Conservation (phyloP, 495 filamentous ascomycete species). For the Jackrogersella multiformis region DNA sequence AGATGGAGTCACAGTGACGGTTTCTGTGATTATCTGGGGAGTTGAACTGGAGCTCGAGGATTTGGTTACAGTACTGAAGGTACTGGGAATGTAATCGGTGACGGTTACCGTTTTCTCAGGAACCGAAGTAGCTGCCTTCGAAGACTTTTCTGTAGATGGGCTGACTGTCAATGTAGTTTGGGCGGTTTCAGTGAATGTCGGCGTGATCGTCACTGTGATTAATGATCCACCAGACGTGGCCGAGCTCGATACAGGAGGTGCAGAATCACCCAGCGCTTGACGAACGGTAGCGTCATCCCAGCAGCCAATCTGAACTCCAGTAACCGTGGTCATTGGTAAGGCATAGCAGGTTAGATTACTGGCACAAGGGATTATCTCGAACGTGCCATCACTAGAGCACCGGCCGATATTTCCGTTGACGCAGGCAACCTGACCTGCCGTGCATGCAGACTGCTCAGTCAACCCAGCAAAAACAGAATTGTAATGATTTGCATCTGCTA, state of each 20-base stretch:
- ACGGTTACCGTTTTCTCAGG: conserved; percentile 31
- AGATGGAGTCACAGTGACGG: conserved; percentile 34
- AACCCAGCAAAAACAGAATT: conserved; percentile 52
- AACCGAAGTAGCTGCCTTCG: not conserved
- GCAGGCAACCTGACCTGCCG: conserved; percentile 52
- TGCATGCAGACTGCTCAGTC: conserved; percentile 50
- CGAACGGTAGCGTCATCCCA: conserved; percentile 40
- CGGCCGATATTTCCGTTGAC: conserved; percentile 48
- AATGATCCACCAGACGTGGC: not conserved
- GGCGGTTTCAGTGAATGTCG: conserved; percentile 31
- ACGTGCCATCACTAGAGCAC: conserved; percentile 45
- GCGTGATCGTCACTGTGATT: conserved; percentile 28
- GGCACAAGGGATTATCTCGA: conserved; percentile 45
- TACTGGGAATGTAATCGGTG: conserved; percentile 28
- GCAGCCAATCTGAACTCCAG: conserved; percentile 52
- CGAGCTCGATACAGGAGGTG: conserved; percentile 12
- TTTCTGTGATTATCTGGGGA: conserved; percentile 24
- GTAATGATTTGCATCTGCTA: conserved; percentile 48
- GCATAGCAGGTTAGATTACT: conserved; percentile 50
- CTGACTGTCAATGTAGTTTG: conserved; percentile 27
- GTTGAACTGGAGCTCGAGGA: conserved; percentile 17
- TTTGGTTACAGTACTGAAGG: conserved; percentile 30
- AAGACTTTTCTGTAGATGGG: conserved; percentile 9
- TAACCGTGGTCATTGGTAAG: conserved; percentile 52
- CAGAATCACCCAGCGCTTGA: conserved; percentile 39